A percentile compares a stretch with the other conserved stretches of the same genome.
These are phyloP conservation scores for Thraustochytrium striatum DNA, from an alignment of 352 stramenopile genomes.

Conservation along the genomic window DNA sequence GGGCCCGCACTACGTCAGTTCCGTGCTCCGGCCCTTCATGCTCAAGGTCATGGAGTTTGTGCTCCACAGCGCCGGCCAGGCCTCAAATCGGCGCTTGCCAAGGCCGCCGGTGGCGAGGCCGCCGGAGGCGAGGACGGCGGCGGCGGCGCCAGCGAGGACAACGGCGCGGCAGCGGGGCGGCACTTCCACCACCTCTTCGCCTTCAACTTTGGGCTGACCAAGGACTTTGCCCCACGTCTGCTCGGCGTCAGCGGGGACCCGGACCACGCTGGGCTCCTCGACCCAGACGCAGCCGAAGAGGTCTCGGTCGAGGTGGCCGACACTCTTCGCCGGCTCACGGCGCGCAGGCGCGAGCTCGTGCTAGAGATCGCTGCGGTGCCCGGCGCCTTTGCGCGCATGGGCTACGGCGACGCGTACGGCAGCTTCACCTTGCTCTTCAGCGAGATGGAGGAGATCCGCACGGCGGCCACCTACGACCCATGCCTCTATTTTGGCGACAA, in stretches of 20 bases:
- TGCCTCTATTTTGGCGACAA: slow-evolving; percentile 8
- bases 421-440: not conserved
- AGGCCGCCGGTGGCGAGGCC: too few species aligned
- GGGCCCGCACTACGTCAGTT: slow-evolving; percentile 39
- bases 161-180: not conserved
- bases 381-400: slow-evolving; percentile 27
- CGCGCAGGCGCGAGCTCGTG: not conserved
- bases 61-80: slow-evolving; percentile 13
- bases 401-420: slow-evolving; percentile 32
- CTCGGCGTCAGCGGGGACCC: slow-evolving; percentile 12
- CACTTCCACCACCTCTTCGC: slow-evolving; percentile 38
- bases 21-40: slow-evolving; percentile 19
- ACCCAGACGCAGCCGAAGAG: not conserved
- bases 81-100: not conserved
- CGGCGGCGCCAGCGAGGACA: not conserved
- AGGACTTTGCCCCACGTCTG: slow-evolving; percentile 9
- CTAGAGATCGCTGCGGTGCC: slow-evolving; percentile 11
- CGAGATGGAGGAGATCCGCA: slow-evolving; percentile 35
- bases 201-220: slow-evolving; percentile 31
- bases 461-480: not conserved
- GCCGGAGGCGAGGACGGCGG: not conserved
- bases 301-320: slow-evolving; percentile 17
- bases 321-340: not conserved
- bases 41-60: slow-evolving; percentile 43
- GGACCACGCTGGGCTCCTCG: not conserved